phyloP scores from a whole-genome alignment of 202 grass and related monocot species.

The Zoysia matrella region DNA sequence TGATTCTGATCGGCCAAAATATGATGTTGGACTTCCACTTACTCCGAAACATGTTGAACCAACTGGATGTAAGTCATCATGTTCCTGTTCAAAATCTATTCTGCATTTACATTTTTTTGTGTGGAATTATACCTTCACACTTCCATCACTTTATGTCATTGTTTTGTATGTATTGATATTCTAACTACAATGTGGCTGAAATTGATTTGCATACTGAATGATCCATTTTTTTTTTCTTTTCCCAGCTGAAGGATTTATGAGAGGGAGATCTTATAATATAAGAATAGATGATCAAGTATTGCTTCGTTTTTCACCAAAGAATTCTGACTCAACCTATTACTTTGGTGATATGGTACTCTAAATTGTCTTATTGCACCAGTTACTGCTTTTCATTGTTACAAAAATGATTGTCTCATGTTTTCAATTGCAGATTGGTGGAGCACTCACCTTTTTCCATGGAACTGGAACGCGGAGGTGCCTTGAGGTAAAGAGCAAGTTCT shows the following conservation, averaged over 20 bases:
- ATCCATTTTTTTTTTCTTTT: constrained; percentile 38
- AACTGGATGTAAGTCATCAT: constrained; percentile 74
- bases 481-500: constrained; percentile 56
- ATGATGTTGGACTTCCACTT: constrained; percentile 69
- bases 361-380: constrained; percentile 28
- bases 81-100: constrained; percentile 6
- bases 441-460: constrained; percentile 89
- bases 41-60: constrained; percentile 83
- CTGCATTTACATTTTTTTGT: not conserved
- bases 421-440: constrained; percentile 77
- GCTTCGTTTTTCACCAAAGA: constrained; percentile 97
- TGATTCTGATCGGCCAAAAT: constrained; percentile 66
- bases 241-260: constrained; percentile 90
- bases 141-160: constrained; percentile 28
- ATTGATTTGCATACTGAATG: constrained; percentile 43
- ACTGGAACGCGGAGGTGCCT: constrained; percentile 72
- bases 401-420: constrained; percentile 40
- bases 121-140: not conserved
- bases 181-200: not conserved
- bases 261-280: constrained; percentile 96
- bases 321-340: constrained; percentile 96
- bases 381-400: constrained; percentile 12
- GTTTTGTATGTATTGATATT: constrained; percentile 20
- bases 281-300: constrained; percentile 86
- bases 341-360: constrained; percentile 93